Evolutionary conservation across 2,329 filamentous ascomycete genomes (phyloP), one percentile per base, ranked within the genome.

Genomic region (Ceratocystis alfenasii): DNA sequence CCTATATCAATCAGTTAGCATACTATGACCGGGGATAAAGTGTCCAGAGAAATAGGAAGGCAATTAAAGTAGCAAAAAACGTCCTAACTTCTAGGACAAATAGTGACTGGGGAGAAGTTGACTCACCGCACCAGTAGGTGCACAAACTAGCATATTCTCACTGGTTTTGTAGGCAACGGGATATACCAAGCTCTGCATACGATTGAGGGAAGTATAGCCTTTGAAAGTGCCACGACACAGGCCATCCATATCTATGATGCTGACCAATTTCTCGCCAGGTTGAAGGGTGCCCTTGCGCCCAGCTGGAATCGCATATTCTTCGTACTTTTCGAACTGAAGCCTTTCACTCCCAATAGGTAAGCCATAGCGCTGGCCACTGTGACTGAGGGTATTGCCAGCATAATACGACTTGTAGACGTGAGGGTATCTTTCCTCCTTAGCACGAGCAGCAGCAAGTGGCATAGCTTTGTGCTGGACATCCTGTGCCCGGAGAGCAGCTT

Each of bases 121-220:
- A 79, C 83, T 77, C 74, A 83, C 81, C 68, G 92, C 92, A 84
- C 94, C 94, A 65, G 94, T 99, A 3, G 94, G 94, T 25, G 94
- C 94, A 75, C 94, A 99, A 68, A 99, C 95, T 63, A 99, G 83
- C 93, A 99, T 96, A 71, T 99, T 99, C 76, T 99, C 94, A 72
- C 86, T 96, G 1, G 90, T 96, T 74, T 87, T 90, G 77, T 99
- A 97, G 0, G 92, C 94, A 4, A 99, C 90, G 0, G 91, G 91
- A 72, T 96, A 96, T 0, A 97, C 89, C 61, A 99, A 80, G 74
- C 92, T 97, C 77, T 99, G 94, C 95, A 99, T 99, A 33, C 95
- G 87, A 73, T 99, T 99, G 68, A 99, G 81, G 2, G 88, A 78
- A 76, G 92, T 93, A 79, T 99, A 99, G 0, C 92, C 92, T 72